Evolutionary conservation across 2,329 filamentous ascomycete genomes (phyloP).

Genomic region (Phaeophleospora eucalypticola): DNA sequence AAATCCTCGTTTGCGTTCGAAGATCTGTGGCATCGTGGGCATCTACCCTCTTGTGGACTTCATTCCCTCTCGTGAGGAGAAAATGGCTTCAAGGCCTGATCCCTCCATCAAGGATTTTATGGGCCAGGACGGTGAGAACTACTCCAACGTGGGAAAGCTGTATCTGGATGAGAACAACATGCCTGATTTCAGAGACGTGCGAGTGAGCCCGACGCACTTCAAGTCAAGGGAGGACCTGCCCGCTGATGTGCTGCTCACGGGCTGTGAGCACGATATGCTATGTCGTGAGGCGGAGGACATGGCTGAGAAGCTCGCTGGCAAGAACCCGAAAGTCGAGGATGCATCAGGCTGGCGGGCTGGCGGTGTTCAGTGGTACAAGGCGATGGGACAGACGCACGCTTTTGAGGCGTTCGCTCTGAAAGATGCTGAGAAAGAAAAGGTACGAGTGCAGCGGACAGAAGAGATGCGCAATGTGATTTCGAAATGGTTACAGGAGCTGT

Average conservation of each 20-base stretch:
- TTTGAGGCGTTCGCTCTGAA: slow-evolving; percentile 14
- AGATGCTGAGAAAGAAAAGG: slow-evolving; percentile 4
- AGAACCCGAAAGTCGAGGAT: slow-evolving; percentile 16
- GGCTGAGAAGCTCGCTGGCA: slow-evolving; percentile 28
- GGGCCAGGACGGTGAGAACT: slow-evolving; percentile 2
- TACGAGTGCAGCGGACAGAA: background rate
- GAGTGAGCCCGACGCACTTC: slow-evolving; percentile 40
- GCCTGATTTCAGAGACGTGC: slow-evolving; percentile 35
- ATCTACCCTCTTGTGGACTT: slow-evolving; percentile 40
- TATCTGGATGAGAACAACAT: slow-evolving; percentile 30
- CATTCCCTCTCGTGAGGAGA: slow-evolving; percentile 1
- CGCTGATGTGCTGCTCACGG: slow-evolving; percentile 42
- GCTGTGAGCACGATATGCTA: slow-evolving; percentile 46
- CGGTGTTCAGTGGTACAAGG: slow-evolving; percentile 17
- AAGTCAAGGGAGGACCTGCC: slow-evolving; percentile 37
- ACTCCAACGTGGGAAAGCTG: slow-evolving; percentile 5
- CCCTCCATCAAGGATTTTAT: slow-evolving; percentile 10
- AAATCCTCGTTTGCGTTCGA: slow-evolving; percentile 28
- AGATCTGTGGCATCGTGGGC: slow-evolving; percentile 38
- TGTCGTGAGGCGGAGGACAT: slow-evolving; percentile 39
- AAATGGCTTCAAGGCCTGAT: slow-evolving; percentile 10
- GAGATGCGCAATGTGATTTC: background rate
- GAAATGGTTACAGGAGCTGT: background rate
- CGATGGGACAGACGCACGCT: slow-evolving; percentile 13
- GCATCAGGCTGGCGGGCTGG: slow-evolving; percentile 15